Percentiles rank a stretch among this genome's conserved stretches.
Conservation (phyloP, 768 basidiomycete genomes). For the Rhodosporidiobolus sp. region DNA sequence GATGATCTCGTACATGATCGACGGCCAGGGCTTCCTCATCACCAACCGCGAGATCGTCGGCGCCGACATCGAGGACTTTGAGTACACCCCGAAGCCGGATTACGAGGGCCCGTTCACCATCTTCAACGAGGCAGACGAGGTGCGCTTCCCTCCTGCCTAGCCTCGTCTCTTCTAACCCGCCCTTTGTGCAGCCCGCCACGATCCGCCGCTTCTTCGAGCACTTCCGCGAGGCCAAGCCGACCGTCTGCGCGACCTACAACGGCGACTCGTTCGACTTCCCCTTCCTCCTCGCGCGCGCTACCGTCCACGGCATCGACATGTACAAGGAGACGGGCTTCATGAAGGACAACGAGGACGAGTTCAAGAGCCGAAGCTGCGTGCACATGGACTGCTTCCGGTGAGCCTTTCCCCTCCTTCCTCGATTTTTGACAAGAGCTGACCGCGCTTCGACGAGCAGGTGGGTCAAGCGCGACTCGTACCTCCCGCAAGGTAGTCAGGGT, state of each 20-base stretch:
- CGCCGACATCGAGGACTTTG: constrained; percentile 97
- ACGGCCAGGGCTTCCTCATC: constrained; percentile 94
- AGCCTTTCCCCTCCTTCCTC: constrained; percentile 17
- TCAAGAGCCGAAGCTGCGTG: constrained; percentile 82
- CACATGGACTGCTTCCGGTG: constrained; percentile 98
- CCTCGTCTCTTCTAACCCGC: neutral
- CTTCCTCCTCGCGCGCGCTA: constrained; percentile 80
- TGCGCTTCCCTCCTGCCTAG: constrained; percentile 44
- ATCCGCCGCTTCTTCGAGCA: constrained; percentile 89
- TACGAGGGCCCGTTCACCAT: constrained; percentile 94
- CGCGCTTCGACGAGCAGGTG: constrained; percentile 53
- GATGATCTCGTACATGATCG: constrained; percentile 99
- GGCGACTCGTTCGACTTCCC: constrained; percentile 99
- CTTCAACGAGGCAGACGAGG: constrained; percentile 84
- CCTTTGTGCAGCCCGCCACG: constrained; percentile 62
- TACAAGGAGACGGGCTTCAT: constrained; percentile 89
- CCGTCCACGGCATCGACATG: constrained; percentile 91
- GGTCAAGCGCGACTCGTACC: constrained; percentile 98
- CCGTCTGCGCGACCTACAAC: constrained; percentile 97
- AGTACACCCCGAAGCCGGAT: constrained; percentile 96
- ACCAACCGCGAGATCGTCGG: constrained; percentile 96
- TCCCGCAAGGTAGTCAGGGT: constrained; percentile 97
- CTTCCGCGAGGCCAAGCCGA: constrained; percentile 87
- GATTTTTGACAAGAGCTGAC: neutral
- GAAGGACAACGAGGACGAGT: constrained; percentile 89